Base-by-base conservation (phyloP, 768 basidiomycete species). In the Agrocybe praecox region DNA sequence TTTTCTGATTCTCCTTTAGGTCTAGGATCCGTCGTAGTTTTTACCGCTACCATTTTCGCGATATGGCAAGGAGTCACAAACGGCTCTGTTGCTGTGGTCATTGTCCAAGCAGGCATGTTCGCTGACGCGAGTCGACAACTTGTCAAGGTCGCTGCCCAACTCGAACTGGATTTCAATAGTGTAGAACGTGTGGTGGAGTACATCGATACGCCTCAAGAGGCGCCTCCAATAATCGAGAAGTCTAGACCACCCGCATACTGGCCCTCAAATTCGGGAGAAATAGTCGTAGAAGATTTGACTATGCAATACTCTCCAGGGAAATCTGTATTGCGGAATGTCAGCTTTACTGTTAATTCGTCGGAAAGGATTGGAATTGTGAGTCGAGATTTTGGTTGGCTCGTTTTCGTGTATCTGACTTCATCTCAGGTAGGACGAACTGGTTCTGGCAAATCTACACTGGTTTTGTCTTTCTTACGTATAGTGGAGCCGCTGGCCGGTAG, bases 101-200 rank as follows among this genome's bases (percentile, higher is more conserved):
- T 91, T 53, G 79, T 86, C 18, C 82, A 89, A 71, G 80, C 90
- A 17, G 86, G 83, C 1, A 77, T 84, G 22, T 90, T 89, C 64
- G 87, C 88, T 1, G 83, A 87, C 56, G 87, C 87, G 12, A 87
- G 82, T 45, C 74, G 87, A 43, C 81, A 84, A 52, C 80, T 89
- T 12, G 85, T 89, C 21, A 82, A 70, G 61, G 87, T 89, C 9
- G 80, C 82, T 46, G 88, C 88, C 2, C 87, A 88, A 61, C 68
- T 89, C 1, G 89, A 89, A 65, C 78, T 89, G 12, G 87, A 89
- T 62, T 89, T 89, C 69, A 89, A 88, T 63, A 85, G 86, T 36
- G 83, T 90, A 1, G 89, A 91, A 63, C 83, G 89, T 55, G 85
- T 90, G 21, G 79, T 83, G 15, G 88, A 89, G 67, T 90, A 90